A percentile compares a stretch with the other conserved stretches of the same genome.
These are phyloP conservation scores for Vicia villosa DNA, from an alignment of 306 rosid species.

Conservation along the genomic window DNA sequence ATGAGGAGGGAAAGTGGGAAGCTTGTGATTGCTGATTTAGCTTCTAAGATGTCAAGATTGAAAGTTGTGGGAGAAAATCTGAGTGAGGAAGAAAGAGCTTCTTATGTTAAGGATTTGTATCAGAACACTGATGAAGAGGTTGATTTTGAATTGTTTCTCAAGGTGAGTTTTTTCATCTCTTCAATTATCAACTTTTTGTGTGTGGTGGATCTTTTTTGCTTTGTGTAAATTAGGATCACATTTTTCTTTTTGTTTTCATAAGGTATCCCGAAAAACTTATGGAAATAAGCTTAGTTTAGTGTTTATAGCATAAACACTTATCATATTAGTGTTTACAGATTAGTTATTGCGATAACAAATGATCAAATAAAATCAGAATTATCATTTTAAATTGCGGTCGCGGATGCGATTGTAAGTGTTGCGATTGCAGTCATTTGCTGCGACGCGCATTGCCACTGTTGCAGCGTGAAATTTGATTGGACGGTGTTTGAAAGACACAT, in stretches of 20 bases:
- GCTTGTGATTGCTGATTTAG: slow-evolving; percentile 74
- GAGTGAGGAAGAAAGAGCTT: slow-evolving; percentile 85
- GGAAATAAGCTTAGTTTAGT: neutral
- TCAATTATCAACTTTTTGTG: slow-evolving; percentile 28
- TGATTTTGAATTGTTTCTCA: slow-evolving; percentile 89
- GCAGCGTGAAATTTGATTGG: too few relatives aligned
- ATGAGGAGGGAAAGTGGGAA: slow-evolving; percentile 84
- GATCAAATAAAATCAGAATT: too few relatives aligned
- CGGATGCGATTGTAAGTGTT: too few relatives aligned
- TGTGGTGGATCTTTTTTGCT: slow-evolving; percentile 22
- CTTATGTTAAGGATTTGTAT: slow-evolving; percentile 68
- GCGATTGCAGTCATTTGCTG: too few relatives aligned
- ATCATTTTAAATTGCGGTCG: too few relatives aligned
- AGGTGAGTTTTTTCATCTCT: slow-evolving; percentile 48
- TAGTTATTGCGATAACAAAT: neutral
- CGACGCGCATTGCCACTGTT: too few relatives aligned
- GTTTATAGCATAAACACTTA: neutral
- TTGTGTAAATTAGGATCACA: too few relatives aligned
- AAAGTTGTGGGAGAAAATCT: slow-evolving; percentile 88
- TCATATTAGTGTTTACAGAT: neutral
- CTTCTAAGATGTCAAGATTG: slow-evolving; percentile 82
- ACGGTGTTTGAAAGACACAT: too few relatives aligned
- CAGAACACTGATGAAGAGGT: slow-evolving; percentile 74
- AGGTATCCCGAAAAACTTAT: too few relatives aligned
- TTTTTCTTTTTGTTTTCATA: too few relatives aligned